Conservation (phyloP, 768 basidiomycete genomes). For the Porphyrellus cyaneotinctus region DNA sequence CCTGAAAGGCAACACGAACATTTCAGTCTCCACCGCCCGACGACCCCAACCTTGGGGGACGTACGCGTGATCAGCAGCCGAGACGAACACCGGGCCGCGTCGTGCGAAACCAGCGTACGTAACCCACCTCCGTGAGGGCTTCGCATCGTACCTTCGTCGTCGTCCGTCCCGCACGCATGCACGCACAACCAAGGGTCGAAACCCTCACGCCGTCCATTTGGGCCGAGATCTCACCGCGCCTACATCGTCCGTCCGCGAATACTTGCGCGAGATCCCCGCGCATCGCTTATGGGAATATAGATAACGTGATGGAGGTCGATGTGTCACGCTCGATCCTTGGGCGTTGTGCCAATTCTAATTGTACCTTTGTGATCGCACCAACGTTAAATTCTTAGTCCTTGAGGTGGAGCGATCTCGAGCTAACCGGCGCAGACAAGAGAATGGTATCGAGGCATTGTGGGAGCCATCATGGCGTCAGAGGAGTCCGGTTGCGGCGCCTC, state of each 20-base stretch:
- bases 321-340: background rate
- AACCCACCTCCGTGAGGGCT: too few species aligned
- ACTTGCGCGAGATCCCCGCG: conserved; percentile 18
- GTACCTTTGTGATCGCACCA: background rate
- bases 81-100: background rate
- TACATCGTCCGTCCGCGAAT: conserved; percentile 8
- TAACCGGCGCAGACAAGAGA: background rate
- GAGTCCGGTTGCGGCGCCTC: background rate
- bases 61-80: background rate
- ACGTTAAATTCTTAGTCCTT: background rate
- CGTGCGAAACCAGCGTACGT: background rate
- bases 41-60: background rate
- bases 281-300: conserved; percentile 9
- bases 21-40: too few species aligned
- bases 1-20: conserved; percentile 5
- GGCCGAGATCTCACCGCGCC: conserved; percentile 1
- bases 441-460: background rate
- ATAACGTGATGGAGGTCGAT: conserved; percentile 4
- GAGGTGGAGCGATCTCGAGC: conserved; percentile 9
- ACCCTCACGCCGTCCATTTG: background rate
- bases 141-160: background rate
- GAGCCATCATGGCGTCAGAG: background rate
- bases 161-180: background rate
- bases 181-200: background rate
- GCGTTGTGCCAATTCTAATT: background rate